Evolutionary conservation across 306 rosid species (phyloP).

Genomic region (Arachis stenosperma): DNA sequence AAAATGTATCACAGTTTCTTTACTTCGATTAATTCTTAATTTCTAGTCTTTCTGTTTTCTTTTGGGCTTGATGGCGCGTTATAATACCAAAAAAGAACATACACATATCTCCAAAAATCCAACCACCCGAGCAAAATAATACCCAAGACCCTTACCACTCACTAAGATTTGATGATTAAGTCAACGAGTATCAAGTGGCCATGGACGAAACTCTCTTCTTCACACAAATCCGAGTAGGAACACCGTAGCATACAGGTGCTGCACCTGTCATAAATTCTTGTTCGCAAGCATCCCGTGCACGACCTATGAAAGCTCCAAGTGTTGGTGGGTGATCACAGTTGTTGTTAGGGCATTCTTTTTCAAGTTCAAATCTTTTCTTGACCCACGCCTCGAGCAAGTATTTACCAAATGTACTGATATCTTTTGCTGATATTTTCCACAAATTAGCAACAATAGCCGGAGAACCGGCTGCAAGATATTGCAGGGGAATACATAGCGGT

Average conservation of each 20-base stretch:
- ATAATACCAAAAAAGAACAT: too few species aligned
- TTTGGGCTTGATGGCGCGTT: too few species aligned
- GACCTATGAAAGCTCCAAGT: slow-evolving; percentile 78
- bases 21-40: too few species aligned
- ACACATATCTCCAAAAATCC: too few species aligned
- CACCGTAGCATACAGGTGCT: slow-evolving; percentile 90
- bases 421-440: slow-evolving; percentile 95
- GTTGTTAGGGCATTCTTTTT: slow-evolving; percentile 43
- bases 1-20: too few species aligned
- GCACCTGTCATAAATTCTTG: slow-evolving; percentile 87
- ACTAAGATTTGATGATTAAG: too few species aligned
- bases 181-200: too few species aligned
- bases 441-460: slow-evolving; percentile 75
- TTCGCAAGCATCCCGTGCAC: slow-evolving; percentile 78
- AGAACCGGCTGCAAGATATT: slow-evolving; percentile 83
- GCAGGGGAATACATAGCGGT: slow-evolving; percentile 76
- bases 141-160: too few species aligned
- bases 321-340: slow-evolving; percentile 61
- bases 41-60: too few species aligned
- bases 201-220: slow-evolving; percentile 43
- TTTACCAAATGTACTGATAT: slow-evolving; percentile 78
- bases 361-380: slow-evolving; percentile 56
- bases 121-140: too few species aligned
- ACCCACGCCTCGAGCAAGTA: slow-evolving; percentile 79
- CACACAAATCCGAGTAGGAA: slow-evolving; percentile 79